Evolutionary conservation across 2,329 filamentous ascomycete species (phyloP), one percentile per base, ranked within the genome.

Genomic region (Orbilia blumenaviensis): DNA sequence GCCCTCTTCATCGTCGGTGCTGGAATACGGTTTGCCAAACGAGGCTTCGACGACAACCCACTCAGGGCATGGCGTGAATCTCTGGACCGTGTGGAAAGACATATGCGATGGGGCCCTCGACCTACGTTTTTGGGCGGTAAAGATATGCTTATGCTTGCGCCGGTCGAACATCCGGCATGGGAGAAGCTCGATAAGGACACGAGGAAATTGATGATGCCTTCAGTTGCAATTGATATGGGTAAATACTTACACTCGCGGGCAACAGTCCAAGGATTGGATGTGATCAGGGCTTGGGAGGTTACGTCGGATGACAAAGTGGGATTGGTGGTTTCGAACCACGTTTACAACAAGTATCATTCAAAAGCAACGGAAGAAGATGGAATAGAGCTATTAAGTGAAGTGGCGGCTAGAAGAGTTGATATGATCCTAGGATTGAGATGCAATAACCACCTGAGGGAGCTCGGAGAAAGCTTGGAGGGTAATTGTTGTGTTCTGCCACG

Each of bases 391-490:
- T 81, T 84, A 10, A 82, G 85, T 12, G 82, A 80, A 25, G 83
- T 88, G 27, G 84, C 85, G 1, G 82, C 82, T 52, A 82, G 82
- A 62, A 85, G 86, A 81, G 85, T 86, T 12, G 85, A 89, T 78
- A 80, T 88, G 16, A 80, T 87, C 1, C 83, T 89, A 58, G 88
- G 87, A 72, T 81, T 85, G 27, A 84, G 85, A 48, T 89, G 88
- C 81, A 89, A 89, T 79, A 82, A 83, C 6, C 36, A 64, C 1
- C 16, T 75, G 46, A 62, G 42, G 25, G 36, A 44, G 29, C 5
- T 36, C n/a, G 58, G 56, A 56, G 36, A 34, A 23, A 32, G 16
- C 14, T 12, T 85, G 78, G 82, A 85, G 68, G 83, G 84, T 29
- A 87, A 87, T 1, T 89, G 88, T 80, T 89, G 87, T 78, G 84